phyloP scores from a whole-genome alignment of 2,329 filamentous ascomycete species.

The Penicillium crustosum region DNA sequence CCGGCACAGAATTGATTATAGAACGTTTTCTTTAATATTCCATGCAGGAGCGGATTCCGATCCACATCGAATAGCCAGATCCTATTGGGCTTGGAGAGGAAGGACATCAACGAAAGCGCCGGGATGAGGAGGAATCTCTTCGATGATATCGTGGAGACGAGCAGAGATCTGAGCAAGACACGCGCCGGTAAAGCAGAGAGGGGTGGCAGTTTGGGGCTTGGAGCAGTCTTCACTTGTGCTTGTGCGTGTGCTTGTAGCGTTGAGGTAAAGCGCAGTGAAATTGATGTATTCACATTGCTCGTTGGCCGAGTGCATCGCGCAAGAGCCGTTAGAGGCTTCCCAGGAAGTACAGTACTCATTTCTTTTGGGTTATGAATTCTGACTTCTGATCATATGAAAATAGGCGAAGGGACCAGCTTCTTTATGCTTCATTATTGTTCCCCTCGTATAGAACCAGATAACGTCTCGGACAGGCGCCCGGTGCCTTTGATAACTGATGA shows the following conservation, averaged over 20 bases:
- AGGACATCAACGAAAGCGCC: constrained; percentile 66
- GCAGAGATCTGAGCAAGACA: constrained; percentile 43
- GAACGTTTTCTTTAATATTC: constrained; percentile 63
- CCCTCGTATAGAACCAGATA: not conserved
- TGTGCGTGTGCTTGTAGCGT: constrained; percentile 18
- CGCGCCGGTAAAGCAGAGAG: constrained; percentile 34
- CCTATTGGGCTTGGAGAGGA: constrained; percentile 60
- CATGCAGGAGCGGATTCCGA: constrained; percentile 68
- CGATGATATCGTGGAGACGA: constrained; percentile 51
- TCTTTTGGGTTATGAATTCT: not conserved
- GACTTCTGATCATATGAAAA: not conserved
- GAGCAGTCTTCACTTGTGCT: constrained; percentile 6
- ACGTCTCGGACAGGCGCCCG: constrained; percentile 8
- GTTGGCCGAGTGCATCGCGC: not conserved
- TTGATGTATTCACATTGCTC: not conserved
- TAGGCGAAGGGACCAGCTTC: not conserved
- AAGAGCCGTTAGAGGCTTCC: constrained; percentile 6
- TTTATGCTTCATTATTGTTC: not conserved
- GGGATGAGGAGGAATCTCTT: constrained; percentile 62
- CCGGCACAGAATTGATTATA: constrained; percentile 91
- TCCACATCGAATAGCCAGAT: constrained; percentile 66
- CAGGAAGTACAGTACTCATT: constrained; percentile 3
- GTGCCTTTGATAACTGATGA: not conserved
- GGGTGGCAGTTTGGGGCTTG: constrained; percentile 16
- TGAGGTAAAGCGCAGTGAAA: constrained; percentile 16